Conservation (phyloP, 2,329 filamentous ascomycete genomes). For the Talaromyces sp. region DNA sequence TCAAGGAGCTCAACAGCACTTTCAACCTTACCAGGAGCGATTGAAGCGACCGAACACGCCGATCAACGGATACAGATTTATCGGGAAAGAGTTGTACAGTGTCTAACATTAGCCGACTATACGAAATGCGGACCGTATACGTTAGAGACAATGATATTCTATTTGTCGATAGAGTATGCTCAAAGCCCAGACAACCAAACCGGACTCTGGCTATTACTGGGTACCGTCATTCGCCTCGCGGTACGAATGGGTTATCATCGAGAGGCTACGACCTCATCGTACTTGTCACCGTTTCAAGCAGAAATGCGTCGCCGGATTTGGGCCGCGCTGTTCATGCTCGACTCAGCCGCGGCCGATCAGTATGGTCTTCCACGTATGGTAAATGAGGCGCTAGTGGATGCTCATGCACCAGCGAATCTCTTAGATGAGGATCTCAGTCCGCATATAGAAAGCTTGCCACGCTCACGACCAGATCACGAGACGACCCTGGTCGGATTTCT, state of each 20-base stretch:
- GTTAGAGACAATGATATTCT: constrained; percentile 9
- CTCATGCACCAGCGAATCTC: constrained; percentile 38
- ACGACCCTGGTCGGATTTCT: constrained; percentile 14
- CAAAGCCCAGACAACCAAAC: constrained; percentile 24
- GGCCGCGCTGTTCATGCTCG: constrained; percentile 33
- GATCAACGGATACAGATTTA: constrained; percentile 6
- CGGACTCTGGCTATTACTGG: constrained; percentile 25
- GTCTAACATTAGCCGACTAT: constrained; percentile 15
- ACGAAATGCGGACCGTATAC: constrained; percentile 16
- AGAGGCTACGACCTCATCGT: constrained; percentile 34
- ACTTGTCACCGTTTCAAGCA: constrained; percentile 34
- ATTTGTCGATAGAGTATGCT: constrained; percentile 12
- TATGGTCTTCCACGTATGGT: constrained; percentile 39
- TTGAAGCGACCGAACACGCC: neutral
- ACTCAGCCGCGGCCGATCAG: constrained; percentile 36
- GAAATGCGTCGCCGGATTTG: constrained; percentile 36
- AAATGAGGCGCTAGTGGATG: constrained; percentile 37
- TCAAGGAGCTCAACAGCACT: neutral
- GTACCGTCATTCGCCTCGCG: constrained; percentile 28
- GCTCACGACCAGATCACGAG: constrained; percentile 23
- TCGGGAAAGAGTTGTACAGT: constrained; percentile 13
- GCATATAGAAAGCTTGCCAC: constrained; percentile 28
- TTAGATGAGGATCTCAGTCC: constrained; percentile 40
- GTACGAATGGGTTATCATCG: constrained; percentile 43
- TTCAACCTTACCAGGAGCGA: neutral